phyloP scores from a whole-genome alignment of 192 early-diverging fungal genomes.

The Umbelopsis isabellina region DNA sequence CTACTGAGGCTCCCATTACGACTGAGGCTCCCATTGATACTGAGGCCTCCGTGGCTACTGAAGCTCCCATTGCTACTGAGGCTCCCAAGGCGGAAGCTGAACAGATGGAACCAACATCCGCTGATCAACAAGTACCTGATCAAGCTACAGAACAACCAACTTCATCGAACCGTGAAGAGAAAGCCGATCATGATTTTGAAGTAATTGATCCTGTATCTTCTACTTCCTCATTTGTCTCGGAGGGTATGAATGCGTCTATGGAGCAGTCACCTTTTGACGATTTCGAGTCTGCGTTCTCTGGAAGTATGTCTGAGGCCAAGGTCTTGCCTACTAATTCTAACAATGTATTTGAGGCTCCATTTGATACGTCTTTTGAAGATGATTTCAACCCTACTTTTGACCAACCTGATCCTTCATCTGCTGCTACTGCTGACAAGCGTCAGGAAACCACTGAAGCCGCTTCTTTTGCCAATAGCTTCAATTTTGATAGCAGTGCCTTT shows the following conservation, averaged over 20 bases:
- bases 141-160: background rate
- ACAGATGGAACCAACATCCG: background rate
- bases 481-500: conserved; percentile 6
- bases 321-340: background rate
- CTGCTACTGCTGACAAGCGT: too few species aligned
- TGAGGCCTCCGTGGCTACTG: background rate
- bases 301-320: conserved; percentile 30
- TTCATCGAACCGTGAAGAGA: background rate
- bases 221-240: conserved; percentile 23
- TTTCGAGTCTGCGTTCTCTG: conserved; percentile 42
- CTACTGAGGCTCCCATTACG: too few species aligned
- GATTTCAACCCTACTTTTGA: conserved; percentile 9
- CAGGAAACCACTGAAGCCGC: background rate
- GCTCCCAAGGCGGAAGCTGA: background rate
- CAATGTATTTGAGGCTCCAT: background rate
- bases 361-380: conserved; percentile 12
- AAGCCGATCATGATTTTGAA: conserved; percentile 24
- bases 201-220: conserved; percentile 21
- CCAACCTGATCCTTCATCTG: background rate
- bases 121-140: background rate
- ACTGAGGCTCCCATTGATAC: background rate
- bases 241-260: conserved; percentile 3
- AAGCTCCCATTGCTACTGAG: too few species aligned
- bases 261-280: conserved; percentile 26
- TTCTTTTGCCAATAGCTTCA: conserved; percentile 2